Percentiles rank a stretch among this genome's conserved stretches.
These are phyloP conservation scores for Tricholomella constricta DNA, from an alignment of 768 basidiomycete genomes.

Conservation along the genomic window DNA sequence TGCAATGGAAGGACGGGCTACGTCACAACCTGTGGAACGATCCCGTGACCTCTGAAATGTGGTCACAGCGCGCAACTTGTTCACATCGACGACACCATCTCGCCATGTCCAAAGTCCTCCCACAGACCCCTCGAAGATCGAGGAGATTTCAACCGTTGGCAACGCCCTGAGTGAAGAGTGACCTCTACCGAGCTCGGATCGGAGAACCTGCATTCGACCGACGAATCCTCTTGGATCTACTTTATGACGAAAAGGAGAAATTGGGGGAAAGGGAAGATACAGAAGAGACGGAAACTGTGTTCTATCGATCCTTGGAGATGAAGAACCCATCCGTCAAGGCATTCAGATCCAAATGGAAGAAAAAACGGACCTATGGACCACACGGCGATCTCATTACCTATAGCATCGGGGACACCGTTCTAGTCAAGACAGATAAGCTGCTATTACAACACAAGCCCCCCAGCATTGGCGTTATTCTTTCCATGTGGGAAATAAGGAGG, in stretches of 20 bases:
- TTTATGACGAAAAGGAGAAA: conserved; percentile 20
- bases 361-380: conserved; percentile 16
- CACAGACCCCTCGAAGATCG: conserved; percentile 34
- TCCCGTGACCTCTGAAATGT: background rate
- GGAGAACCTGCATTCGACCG: conserved; percentile 27
- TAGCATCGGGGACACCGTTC: conserved; percentile 66
- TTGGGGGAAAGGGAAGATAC: conserved; percentile 9
- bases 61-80: background rate
- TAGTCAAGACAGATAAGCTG: conserved; percentile 52
- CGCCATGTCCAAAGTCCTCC: conserved; percentile 12
- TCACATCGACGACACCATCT: background rate
- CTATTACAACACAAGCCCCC: conserved; percentile 44
- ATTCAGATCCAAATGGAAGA: conserved; percentile 21
- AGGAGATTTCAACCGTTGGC: conserved; percentile 32
- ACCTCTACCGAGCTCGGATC: conserved; percentile 26
- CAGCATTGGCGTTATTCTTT: conserved; percentile 69
- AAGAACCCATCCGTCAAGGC: conserved; percentile 26
- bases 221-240: conserved; percentile 24
- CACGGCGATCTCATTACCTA: conserved; percentile 33
- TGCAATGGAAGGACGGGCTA: too few relatives aligned
- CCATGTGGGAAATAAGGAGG: conserved; percentile 62
- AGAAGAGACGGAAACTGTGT: conserved; percentile 31
- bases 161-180: conserved; percentile 17
- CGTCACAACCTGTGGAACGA: background rate
- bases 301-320: conserved; percentile 37